Percentiles rank a stretch among this genome's conserved stretches.
Evolutionary conservation across 495 filamentous ascomycete species (phyloP).

Genomic region (Evernia prunastri): DNA sequence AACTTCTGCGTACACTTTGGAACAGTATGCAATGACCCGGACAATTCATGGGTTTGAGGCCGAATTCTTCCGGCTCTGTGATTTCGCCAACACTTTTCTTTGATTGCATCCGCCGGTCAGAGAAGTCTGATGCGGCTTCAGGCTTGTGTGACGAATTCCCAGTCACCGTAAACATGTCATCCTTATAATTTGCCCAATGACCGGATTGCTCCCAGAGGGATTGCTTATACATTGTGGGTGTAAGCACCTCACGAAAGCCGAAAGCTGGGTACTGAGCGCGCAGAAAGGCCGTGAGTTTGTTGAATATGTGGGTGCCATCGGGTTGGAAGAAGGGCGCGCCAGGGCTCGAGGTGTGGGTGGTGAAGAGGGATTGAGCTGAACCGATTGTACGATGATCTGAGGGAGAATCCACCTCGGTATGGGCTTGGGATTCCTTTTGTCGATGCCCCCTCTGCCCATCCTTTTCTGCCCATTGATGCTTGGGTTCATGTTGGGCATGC

Average conservation of each 20-base stretch:
- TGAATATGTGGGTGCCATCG: constrained; percentile 78
- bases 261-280: constrained; percentile 80
- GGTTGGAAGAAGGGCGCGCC: constrained; percentile 87
- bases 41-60: constrained; percentile 96
- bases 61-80: constrained; percentile 71
- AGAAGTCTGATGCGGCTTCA: constrained; percentile 26
- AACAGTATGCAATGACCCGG: constrained; percentile 92
- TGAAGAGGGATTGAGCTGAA: constrained; percentile 68
- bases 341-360: constrained; percentile 69
- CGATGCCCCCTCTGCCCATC: background rate
- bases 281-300: constrained; percentile 78
- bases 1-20: constrained; percentile 61
- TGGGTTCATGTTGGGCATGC: background rate
- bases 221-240: constrained; percentile 89
- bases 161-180: constrained; percentile 90
- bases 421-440: background rate
- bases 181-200: constrained; percentile 88
- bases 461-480: too few species aligned
- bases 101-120: background rate
- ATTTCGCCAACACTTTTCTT: constrained; percentile 36
- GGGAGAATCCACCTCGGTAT: constrained; percentile 19
- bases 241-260: constrained; percentile 87
- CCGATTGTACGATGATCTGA: constrained; percentile 66
- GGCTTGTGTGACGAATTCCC: constrained; percentile 50
- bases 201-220: constrained; percentile 84